Conservation (phyloP, 2,329 filamentous ascomycete species). For the Fusarium protoensiforme region DNA sequence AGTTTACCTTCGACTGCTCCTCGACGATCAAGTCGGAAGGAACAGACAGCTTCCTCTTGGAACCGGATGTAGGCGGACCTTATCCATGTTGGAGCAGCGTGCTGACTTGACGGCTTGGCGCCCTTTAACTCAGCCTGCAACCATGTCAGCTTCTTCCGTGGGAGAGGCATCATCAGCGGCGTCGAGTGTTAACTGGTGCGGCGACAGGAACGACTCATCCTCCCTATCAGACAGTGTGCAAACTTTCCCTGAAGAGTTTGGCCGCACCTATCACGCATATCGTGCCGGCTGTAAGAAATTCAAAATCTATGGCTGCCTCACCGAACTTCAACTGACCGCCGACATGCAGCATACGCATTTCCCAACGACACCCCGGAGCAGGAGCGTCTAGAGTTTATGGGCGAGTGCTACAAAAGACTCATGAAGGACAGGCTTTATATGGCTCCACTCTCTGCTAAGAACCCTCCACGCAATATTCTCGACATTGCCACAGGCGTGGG, state of each 20-base stretch:
- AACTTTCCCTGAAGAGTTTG: slow-evolving; percentile 52
- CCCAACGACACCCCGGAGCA: slow-evolving; percentile 55
- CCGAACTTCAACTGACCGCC: not conserved
- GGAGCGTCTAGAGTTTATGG: slow-evolving; percentile 53
- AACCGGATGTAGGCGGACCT: no score
- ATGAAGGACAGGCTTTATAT: slow-evolving; percentile 52
- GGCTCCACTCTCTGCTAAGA: slow-evolving; percentile 48
- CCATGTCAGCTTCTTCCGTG: no score
- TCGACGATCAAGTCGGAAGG: no score
- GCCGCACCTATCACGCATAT: slow-evolving; percentile 47
- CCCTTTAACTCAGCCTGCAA: no score
- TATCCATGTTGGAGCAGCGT: no score
- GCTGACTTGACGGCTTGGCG: no score
- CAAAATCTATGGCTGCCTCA: not conserved
- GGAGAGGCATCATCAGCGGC: no score
- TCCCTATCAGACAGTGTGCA: slow-evolving; percentile 47
- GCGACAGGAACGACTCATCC: slow-evolving; percentile 3
- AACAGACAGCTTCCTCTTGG: no score
- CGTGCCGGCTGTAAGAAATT: slow-evolving; percentile 52
- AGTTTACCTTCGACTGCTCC: no score
- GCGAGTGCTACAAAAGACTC: slow-evolving; percentile 47
- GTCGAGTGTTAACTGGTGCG: no score
- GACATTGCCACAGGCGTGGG: slow-evolving; percentile 58
- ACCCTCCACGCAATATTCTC: slow-evolving; percentile 49
- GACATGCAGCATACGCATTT: slow-evolving; percentile 53